Conservation (phyloP, 495 filamentous ascomycete genomes). For the Cercophora newfieldiana region DNA sequence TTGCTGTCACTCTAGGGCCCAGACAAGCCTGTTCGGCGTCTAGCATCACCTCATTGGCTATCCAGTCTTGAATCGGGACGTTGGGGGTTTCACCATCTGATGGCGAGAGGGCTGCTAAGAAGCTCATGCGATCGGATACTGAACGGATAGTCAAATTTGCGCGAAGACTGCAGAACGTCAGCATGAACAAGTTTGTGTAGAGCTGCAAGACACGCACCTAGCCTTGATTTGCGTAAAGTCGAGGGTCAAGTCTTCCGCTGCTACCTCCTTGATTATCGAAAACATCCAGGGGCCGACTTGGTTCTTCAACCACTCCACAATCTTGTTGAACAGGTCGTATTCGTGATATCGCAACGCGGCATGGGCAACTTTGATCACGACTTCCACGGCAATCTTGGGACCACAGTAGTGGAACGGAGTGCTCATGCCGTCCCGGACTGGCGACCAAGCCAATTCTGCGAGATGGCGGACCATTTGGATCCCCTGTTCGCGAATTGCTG, state of each 20-base stretch:
- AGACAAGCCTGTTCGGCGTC: slow-evolving; percentile 1
- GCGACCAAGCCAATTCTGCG: slow-evolving; percentile 13
- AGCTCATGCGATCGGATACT: neutral
- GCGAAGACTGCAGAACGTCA: neutral
- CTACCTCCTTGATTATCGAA: neutral
- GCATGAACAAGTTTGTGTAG: no score
- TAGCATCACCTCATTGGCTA: slow-evolving; percentile 14
- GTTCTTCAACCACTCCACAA: slow-evolving; percentile 10
- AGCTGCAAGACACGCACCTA: slow-evolving; percentile 2
- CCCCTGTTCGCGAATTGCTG: neutral
- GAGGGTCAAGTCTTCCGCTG: neutral
- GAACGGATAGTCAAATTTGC: no score
- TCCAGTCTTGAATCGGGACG: slow-evolving; percentile 1
- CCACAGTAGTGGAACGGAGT: neutral
- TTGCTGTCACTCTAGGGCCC: neutral
- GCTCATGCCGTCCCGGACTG: neutral
- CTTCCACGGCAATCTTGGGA: neutral
- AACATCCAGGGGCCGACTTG: neutral
- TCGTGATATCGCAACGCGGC: neutral
- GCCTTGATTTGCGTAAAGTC: slow-evolving; percentile 15
- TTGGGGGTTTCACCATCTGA: neutral
- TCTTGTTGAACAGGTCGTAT: slow-evolving; percentile 22
- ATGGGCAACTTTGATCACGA: neutral
- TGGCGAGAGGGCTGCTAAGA: slow-evolving; percentile 10
- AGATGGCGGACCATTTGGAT: slow-evolving; percentile 14